Conservation (phyloP, 2,329 filamentous ascomycete species). For the Colletotrichum abscissum region DNA sequence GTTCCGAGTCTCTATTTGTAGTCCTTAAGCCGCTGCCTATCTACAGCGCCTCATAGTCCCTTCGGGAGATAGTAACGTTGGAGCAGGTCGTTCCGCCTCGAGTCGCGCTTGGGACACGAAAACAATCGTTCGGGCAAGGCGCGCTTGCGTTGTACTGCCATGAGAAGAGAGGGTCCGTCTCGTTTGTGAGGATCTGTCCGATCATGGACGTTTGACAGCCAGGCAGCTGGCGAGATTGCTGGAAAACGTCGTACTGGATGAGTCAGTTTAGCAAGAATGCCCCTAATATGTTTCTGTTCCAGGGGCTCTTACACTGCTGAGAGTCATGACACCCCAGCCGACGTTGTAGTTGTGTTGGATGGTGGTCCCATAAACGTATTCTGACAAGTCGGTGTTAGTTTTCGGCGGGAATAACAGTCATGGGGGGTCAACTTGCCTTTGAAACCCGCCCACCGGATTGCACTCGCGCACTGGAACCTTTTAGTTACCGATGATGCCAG, state of each 20-base stretch:
- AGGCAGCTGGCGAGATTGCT: constrained; percentile 50
- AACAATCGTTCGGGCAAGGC: constrained; percentile 28
- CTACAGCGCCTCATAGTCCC: constrained; percentile 16
- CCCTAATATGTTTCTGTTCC: no score
- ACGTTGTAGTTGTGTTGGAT: constrained; percentile 54
- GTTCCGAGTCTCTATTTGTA: not conserved
- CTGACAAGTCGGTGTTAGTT: constrained; percentile 37
- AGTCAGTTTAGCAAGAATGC: no score
- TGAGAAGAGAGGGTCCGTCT: constrained; percentile 64
- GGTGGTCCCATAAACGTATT: constrained; percentile 65
- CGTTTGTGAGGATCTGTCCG: constrained; percentile 58
- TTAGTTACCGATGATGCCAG: not conserved
- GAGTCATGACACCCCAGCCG: constrained; percentile 22
- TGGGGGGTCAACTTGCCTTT: constrained; percentile 35
- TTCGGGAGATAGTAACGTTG: constrained; percentile 6
- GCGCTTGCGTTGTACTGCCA: constrained; percentile 61
- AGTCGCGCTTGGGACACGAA: constrained; percentile 9
- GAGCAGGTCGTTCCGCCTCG: constrained; percentile 26
- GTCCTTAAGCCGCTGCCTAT: no score
- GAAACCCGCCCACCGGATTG: constrained; percentile 66
- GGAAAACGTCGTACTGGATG: constrained; percentile 54
- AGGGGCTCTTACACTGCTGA: constrained; percentile 16
- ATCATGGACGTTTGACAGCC: constrained; percentile 50
- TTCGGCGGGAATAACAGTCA: not conserved
- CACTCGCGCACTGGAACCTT: constrained; percentile 59